Evolutionary conservation across 1,284 basidiomycete genomes (phyloP), one percentile per base, ranked within the genome.

Genomic region (Microbotryomycetes sp.): DNA sequence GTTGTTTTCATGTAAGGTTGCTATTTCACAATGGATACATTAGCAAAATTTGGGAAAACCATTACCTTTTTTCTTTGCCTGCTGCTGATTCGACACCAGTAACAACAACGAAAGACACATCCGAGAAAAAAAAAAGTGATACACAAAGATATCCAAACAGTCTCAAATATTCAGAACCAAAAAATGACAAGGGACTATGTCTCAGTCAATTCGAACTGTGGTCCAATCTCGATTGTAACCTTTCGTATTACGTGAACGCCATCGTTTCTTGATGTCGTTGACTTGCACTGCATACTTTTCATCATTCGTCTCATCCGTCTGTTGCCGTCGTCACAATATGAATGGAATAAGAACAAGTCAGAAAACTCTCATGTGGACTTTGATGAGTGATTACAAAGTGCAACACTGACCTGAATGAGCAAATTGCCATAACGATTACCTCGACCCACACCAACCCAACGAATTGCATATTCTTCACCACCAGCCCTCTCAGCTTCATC

Each of bases 361-460:
- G n/a, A n/a, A n/a, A n/a, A n/a, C n/a, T n/a, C n/a, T n/a, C n/a
- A n/a, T n/a, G n/a, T n/a, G n/a, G n/a, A n/a, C n/a, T n/a, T n/a
- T n/a, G n/a, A n/a, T n/a, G n/a, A n/a, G n/a, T n/a, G n/a, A n/a
- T n/a, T n/a, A n/a, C n/a, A n/a, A n/a, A n/a, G n/a, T n/a, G n/a
- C n/a, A n/a, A 6, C 1, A 25, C 54, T 56, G 31, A 59, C 58
- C 51, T 56, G 47, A 42, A 59, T 46, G 9, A 49, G 9, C 15
- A 59, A 26, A 26, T 59, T 56, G 2, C 58, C 55, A 23, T 60
- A 63, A 3, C 64, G 23, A 16, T 51, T 28, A 1, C 60, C 64
- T 15, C 64, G 26, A 0, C 60, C 64, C 1, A 63, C 52, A 0
- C 60, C 60, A 3, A 66, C 52, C 64, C 64, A 66, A 16, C 56